Evolutionary conservation across 2,329 filamentous ascomycete species (phyloP), one percentile per base, ranked within the genome.

Genomic region (Hypoxylon sp.): DNA sequence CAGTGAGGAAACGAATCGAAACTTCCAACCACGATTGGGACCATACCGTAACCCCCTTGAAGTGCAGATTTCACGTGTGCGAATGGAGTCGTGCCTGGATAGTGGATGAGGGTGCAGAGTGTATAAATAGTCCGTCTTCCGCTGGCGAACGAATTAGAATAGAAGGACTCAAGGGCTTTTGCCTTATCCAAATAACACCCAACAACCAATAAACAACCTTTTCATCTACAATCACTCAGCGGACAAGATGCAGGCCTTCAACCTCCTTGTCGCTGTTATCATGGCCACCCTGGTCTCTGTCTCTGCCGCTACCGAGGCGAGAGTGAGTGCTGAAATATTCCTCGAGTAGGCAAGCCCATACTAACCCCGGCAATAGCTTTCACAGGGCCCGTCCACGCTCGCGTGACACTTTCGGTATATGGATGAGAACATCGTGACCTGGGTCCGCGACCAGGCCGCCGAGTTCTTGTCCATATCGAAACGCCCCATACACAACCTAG

Each of bases 181-280:
- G 59, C 54, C 63, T 63, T 66, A 58, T 47, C 49, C 49, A 32
- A 61, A 57, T 50, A 66, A 49, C 62, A 13, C 24, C 50, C 53
- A 61, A 28, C 53, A 60, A 65, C 48, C 59, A 57, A 59, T 30
- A 28, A 30, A 41, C 28, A 39, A 47, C 26, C 37, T 30, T 24
- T 34, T 20, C 37, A 44, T 26, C 39, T n/a, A 59, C n/a, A 17
- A 39, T 13, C 47, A 34, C 48, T 24, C 63, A 64, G 64, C 55
- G 22, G 59, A 54, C 65, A 59, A 63, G 65, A 68, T 68, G 65
- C 58, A 65, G 63, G 50, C 51, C 46, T 64, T 68, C 57, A 63
- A 43, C 62, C 59, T 65, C 62, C 37, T 65, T 44, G 57, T 68
- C 54, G 55, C 62, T 66, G 64, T 65, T 43, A 51, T 66, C 37